Conservation (phyloP, 129 eudicot genomes). For the Smallanthus sonchifolius region DNA sequence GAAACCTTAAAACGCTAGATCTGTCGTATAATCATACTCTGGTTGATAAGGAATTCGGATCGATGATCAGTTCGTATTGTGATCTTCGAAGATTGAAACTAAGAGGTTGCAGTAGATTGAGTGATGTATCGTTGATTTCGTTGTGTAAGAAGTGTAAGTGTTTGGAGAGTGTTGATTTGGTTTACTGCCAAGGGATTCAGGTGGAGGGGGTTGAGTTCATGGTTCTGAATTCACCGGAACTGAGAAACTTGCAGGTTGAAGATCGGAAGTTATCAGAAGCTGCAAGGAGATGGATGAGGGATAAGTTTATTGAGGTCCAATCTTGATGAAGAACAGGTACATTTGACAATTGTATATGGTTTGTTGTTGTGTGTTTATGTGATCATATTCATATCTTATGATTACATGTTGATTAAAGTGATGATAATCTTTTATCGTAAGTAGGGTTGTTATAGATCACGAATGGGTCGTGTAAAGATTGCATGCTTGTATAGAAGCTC, state of each 20-base stretch:
- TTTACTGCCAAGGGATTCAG: slow-evolving; percentile 45
- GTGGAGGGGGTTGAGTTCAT: slow-evolving; percentile 50
- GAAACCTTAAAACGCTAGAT: slow-evolving; percentile 43
- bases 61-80: slow-evolving; percentile 57
- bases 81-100: slow-evolving; percentile 42
- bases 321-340: slow-evolving; percentile 7
- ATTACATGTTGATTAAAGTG: too few relatives aligned
- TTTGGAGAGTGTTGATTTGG: slow-evolving; percentile 54
- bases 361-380: too few relatives aligned
- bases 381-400: too few relatives aligned
- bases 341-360: too few relatives aligned
- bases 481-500: too few relatives aligned
- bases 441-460: too few relatives aligned
- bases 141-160: slow-evolving; percentile 53
- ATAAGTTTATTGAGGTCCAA: slow-evolving; percentile 39
- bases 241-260: slow-evolving; percentile 56
- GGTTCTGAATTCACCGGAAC: slow-evolving; percentile 27
- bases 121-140: slow-evolving; percentile 26
- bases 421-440: too few relatives aligned
- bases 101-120: slow-evolving; percentile 59
- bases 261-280: slow-evolving; percentile 45
- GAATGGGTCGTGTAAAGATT: too few relatives aligned
- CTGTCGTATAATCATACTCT: slow-evolving; percentile 59
- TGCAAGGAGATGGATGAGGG: slow-evolving; percentile 35
- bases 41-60: slow-evolving; percentile 52